Base-by-base conservation (phyloP, 2,329 filamentous ascomycete species). In the Diaporthe helianthi region DNA sequence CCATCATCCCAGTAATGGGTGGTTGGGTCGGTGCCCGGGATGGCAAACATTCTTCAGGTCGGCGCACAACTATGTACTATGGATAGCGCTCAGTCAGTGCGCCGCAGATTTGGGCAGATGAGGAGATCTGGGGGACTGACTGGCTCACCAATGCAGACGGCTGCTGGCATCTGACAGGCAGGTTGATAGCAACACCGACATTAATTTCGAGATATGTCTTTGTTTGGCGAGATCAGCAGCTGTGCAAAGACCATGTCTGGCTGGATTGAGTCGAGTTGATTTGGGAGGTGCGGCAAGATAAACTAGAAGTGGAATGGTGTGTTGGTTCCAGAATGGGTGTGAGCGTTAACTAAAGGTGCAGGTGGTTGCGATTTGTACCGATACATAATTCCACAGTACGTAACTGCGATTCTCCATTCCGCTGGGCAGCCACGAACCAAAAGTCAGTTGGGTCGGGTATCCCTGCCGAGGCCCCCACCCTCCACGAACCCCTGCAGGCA, bases 181-280 rank as follows among this genome's bases (percentile, higher is more conserved):
- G 36, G 36, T 38, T 38, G 36, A 17, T 15, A 38, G 58, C 41
- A 47, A 47, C 33, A 61, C 47, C 58, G 58, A 44, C 58, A 63
- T n/a, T n/a, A 44, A 49, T 6, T 63, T 49, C 19, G 17, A 49
- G 58, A 49, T 36, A 13, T 63, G 58, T 63, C 58, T 63, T 15
- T 63, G 58, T 47, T 63, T 63, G 58, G 58, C 58, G 58, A 63
- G 58, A 63, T 63, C 58, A 36, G 58, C 58, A 41, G 58, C 44
- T 36, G 58, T 33, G 55, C 17, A 31, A 31, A 47, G 55, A 49
- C 58, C 58, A 63, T 63, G 58, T 63, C 58, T 63, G 44, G 36
- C 10, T 17, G 41, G 24, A 29, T 24, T 38, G 53, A 15, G 12
- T 38, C 38, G 5, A 33, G 31, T 33, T 9, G 31, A 8, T 1